A percentile compares a stretch with the other conserved stretches of the same genome.
Evolutionary conservation across 176 grass and related monocot species (phyloP).

Genomic region (Leersia perrieri): DNA sequence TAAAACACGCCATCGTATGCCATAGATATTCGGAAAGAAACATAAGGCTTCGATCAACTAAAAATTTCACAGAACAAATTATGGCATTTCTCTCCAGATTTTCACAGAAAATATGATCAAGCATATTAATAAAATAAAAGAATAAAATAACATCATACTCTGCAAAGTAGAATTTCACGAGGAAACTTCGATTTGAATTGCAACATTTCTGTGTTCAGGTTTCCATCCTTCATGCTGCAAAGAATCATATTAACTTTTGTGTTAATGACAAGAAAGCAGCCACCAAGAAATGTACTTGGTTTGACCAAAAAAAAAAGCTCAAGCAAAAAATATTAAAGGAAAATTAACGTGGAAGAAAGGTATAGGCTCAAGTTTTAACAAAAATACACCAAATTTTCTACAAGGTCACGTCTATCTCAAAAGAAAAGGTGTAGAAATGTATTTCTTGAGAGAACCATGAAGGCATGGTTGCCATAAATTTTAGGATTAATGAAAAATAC

Average conservation of each 20-base stretch:
- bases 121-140: neutral
- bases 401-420: neutral
- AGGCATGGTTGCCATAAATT: neutral
- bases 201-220: slow-evolving; percentile 86
- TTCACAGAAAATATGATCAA: neutral
- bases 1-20: slow-evolving; percentile 9
- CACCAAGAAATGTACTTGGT: slow-evolving; percentile 5
- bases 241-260: neutral
- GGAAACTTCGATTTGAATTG: slow-evolving; percentile 90
- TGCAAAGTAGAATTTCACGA: slow-evolving; percentile 88
- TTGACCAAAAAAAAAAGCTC: neutral
- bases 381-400: neutral
- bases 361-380: neutral
- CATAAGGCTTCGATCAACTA: neutral
- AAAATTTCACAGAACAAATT: neutral
- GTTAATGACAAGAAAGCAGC: slow-evolving; percentile 18
- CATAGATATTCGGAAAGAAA: neutral
- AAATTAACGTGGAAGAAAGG: neutral
- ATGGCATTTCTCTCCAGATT: neutral
- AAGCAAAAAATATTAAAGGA: neutral
- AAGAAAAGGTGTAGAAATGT: neutral
- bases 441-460: neutral
- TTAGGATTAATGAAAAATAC: slow-evolving; percentile 3
- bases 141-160: slow-evolving; percentile 52
- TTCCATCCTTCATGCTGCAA: slow-evolving; percentile 97